Evolutionary conservation across 1,284 basidiomycete species (phyloP).

Genomic region (Ustilago loliicola): DNA sequence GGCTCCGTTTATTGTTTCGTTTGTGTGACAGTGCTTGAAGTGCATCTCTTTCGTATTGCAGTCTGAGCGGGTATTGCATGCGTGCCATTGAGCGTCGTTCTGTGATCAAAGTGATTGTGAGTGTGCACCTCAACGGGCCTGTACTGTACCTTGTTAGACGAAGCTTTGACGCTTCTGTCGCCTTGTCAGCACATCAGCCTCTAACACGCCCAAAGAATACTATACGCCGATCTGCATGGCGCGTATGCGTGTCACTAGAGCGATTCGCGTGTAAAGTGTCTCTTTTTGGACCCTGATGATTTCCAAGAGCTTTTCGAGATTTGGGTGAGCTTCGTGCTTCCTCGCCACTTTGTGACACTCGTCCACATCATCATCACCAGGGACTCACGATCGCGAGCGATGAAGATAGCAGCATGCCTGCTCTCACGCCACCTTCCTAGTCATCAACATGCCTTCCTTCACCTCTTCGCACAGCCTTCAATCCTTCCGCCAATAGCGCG

Average conservation of each 20-base stretch:
- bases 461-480: neutral
- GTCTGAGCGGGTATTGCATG: neutral
- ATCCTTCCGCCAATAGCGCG: neutral
- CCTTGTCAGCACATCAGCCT: neutral
- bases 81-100: neutral
- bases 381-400: conserved; percentile 1
- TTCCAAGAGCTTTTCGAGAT: neutral
- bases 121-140: too few species aligned
- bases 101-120: too few species aligned
- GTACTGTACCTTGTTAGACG: too few species aligned
- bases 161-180: neutral
- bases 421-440: conserved; percentile 13
- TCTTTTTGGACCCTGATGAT: neutral
- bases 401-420: conserved; percentile 35
- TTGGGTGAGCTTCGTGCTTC: neutral
- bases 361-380: neutral
- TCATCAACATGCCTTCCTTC: conserved; percentile 11
- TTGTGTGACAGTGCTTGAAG: neutral
- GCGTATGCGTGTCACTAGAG: neutral
- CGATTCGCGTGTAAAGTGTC: conserved; percentile 3
- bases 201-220: neutral
- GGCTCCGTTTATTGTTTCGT: conserved; percentile 19
- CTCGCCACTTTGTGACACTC: neutral
- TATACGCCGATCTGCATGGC: neutral
- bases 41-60: too few species aligned